Evolutionary conservation across 495 filamentous ascomycete genomes (phyloP).

Genomic region (Penicillium longicatenatum): DNA sequence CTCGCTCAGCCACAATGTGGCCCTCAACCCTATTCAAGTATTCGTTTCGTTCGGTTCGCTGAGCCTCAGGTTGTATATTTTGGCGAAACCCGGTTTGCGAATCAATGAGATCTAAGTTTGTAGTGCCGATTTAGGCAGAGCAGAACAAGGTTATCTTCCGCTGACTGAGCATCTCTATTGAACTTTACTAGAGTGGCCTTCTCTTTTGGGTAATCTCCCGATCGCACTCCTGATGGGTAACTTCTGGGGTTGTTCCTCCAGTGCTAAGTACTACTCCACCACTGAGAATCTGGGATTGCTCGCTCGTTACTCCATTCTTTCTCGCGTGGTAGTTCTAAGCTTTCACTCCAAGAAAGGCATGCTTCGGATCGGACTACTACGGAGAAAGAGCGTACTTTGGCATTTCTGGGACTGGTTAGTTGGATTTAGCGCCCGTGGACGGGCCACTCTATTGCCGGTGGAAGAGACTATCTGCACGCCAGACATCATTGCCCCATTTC

Average conservation of each 20-base stretch:
- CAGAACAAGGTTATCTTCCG: background rate
- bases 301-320: background rate
- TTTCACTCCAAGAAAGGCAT: background rate
- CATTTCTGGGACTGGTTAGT: slow-evolving; percentile 1
- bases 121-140: too few species aligned
- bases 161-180: background rate
- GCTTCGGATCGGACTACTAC: background rate
- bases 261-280: background rate
- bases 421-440: background rate
- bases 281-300: background rate
- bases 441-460: background rate
- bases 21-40: background rate
- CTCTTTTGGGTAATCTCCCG: background rate
- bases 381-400: background rate
- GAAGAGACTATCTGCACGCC: background rate
- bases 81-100: background rate
- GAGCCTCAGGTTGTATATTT: background rate
- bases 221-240: background rate
- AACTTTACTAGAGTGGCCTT: background rate
- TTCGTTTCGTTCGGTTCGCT: background rate
- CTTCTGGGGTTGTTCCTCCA: background rate
- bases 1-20: slow-evolving; percentile 6
- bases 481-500: slow-evolving; percentile 4
- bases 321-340: background rate
- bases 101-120: too few species aligned